Conservation (phyloP, 2,329 filamentous ascomycete species). For the Tricladium varicosporioides region DNA sequence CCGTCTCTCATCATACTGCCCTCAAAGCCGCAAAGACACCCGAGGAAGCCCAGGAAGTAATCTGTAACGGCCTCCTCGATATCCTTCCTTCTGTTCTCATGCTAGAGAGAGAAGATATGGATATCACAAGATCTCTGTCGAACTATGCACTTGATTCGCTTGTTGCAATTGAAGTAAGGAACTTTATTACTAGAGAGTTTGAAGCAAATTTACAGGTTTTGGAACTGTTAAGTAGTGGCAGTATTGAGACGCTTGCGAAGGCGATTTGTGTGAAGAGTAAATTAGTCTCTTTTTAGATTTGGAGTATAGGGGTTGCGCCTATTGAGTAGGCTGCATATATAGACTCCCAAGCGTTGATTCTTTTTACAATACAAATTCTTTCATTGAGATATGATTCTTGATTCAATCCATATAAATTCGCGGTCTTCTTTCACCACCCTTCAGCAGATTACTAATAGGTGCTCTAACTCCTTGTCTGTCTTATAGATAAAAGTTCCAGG, state of each 20-base stretch:
- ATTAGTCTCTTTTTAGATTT: conserved; percentile 21
- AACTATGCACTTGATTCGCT: conserved; percentile 40
- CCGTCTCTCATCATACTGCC: conserved; percentile 44
- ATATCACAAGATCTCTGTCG: conserved; percentile 43
- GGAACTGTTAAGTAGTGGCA: conserved; percentile 52
- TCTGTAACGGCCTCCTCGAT: conserved; percentile 44
- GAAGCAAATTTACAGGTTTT: conserved; percentile 46
- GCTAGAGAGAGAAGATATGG: conserved; percentile 48
- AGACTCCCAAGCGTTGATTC: too few relatives aligned
- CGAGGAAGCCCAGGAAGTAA: conserved; percentile 45
- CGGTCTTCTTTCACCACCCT: too few relatives aligned
- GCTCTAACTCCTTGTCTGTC: too few relatives aligned
- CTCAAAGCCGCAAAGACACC: conserved; percentile 43
- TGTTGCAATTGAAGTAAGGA: conserved; percentile 34
- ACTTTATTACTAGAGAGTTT: conserved; percentile 42
- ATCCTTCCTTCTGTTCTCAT: conserved; percentile 50
- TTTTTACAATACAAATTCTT: too few relatives aligned
- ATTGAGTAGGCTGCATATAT: too few relatives aligned
- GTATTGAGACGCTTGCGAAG: conserved; percentile 47
- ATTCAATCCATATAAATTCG: too few relatives aligned
- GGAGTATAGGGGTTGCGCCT: too few relatives aligned
- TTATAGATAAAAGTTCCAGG: too few relatives aligned
- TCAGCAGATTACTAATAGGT: too few relatives aligned
- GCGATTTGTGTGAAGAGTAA: conserved; percentile 45
- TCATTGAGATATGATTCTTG: too few relatives aligned